These are phyloP conservation scores for Globomyces pollinis-pini DNA, from an alignment of 192 early-diverging fungal species.

Conservation along the genomic window DNA sequence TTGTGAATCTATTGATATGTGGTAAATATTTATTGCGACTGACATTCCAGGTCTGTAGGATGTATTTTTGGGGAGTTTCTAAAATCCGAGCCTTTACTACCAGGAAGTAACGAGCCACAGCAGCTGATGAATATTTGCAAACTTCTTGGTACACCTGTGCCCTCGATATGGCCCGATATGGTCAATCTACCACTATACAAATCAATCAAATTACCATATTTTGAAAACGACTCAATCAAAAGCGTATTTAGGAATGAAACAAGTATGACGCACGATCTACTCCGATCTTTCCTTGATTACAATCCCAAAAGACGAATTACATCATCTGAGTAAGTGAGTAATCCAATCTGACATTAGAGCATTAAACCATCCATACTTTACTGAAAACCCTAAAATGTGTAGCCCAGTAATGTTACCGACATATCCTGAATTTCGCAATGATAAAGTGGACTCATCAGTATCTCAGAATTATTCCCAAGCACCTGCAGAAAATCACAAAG, in stretches of 20 bases:
- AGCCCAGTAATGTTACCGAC: slow-evolving; percentile 41
- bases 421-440: slow-evolving; percentile 48
- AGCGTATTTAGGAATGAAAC: slow-evolving; percentile 45
- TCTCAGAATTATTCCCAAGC: too few species aligned
- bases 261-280: slow-evolving; percentile 46
- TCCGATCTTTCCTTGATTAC: slow-evolving; percentile 67
- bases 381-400: slow-evolving; percentile 59
- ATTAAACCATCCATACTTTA: slow-evolving; percentile 67
- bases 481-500: too few species aligned
- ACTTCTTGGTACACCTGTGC: slow-evolving; percentile 80
- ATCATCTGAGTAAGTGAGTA: slow-evolving; percentile 60
- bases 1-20: slow-evolving; percentile 79
- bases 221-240: slow-evolving; percentile 52
- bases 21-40: slow-evolving; percentile 32
- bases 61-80: slow-evolving; percentile 95
- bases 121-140: slow-evolving; percentile 81
- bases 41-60: slow-evolving; percentile 72
- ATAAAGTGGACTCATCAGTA: too few species aligned
- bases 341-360: too few species aligned
- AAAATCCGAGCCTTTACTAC: slow-evolving; percentile 61
- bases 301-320: slow-evolving; percentile 69
- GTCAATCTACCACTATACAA: slow-evolving; percentile 52
- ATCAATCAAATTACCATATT: slow-evolving; percentile 47
- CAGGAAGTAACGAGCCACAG: slow-evolving; percentile 80
- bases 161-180: slow-evolving; percentile 74